Conservation (phyloP, 176 grass and related monocot genomes). For the Avena eriantha region DNA sequence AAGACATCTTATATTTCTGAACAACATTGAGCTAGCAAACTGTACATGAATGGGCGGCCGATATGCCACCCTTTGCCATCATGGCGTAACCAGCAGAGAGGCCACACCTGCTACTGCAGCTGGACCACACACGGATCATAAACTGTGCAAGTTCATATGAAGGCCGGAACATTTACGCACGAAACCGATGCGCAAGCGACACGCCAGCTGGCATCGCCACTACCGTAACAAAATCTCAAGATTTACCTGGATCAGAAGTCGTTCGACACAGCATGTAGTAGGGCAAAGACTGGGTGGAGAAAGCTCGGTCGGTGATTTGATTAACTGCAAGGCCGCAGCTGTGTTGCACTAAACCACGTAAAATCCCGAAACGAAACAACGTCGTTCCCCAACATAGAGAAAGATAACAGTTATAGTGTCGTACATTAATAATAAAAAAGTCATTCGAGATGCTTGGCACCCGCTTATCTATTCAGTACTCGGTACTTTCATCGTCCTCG, state of each 20-base stretch:
- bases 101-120: neutral
- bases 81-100: neutral
- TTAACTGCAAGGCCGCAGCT: neutral
- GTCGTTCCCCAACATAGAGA: too few species aligned
- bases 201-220: neutral
- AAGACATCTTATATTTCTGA: too few species aligned
- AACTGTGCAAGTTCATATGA: neutral
- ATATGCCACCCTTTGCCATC: neutral
- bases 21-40: neutral
- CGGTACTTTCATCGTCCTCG: neutral
- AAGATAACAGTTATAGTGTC: too few species aligned
- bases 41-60: neutral
- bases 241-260: neutral
- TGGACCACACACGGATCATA: neutral
- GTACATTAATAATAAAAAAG: too few species aligned
- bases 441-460: too few species aligned
- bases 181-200: neutral
- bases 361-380: too few species aligned
- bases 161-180: neutral
- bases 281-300: neutral
- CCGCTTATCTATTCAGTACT: neutral
- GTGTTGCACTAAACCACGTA: neutral
- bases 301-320: neutral
- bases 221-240: neutral
- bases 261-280: too few species aligned